Base-by-base conservation (phyloP, 371 early-diverging fungal genomes). In the Mucor irregularis region DNA sequence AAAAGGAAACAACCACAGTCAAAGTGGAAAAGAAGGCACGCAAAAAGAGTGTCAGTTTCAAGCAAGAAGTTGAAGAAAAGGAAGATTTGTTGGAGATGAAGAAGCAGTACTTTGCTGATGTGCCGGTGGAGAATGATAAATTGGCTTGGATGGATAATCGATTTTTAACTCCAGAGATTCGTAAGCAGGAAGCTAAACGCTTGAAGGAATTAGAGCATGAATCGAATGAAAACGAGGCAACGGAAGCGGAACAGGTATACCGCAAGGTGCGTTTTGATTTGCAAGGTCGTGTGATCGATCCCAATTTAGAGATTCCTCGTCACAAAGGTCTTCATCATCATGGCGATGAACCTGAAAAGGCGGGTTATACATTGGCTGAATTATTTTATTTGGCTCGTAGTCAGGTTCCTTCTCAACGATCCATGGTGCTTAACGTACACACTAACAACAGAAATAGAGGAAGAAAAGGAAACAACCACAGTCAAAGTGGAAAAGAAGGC, bases 291-390 rank as follows among this genome's bases (percentile, higher is more conserved):
- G 66, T 87, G 1, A 57, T 93, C n/a, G 80, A 78, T 45, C 62
- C 66, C 10, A 71, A 70, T 1, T 58, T 53, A 0, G 78, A 86
- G 2, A 64, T 88, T 2, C 88, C 92, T 2, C 61, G 73, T 0
- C 77, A 87, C 53, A 62, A 70, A 1, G 95, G 92, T 3, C 73
- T 96, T 5, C 92, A 94, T 71, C 95, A 96, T 62, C 96, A 96
- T 60, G 94, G 94, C 5, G 86, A 87, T 19, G 84, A 90, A 24
- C 92, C 95, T 3, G 85, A 85, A 2, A 77, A 81, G 52, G 86
- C 96, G 10, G 95, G 95, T 5, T 96, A 96, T 69, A 92, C 95
- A 0, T 62, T 95, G 1, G 82, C 86, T 0, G 96, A 96, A 68
- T 62, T 96, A 5, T 71, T 91, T 30, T 84, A 90, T 60, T 74